These are phyloP conservation scores for Brassica nigra DNA, from an alignment of 345 rosid species.

Conservation along the genomic window DNA sequence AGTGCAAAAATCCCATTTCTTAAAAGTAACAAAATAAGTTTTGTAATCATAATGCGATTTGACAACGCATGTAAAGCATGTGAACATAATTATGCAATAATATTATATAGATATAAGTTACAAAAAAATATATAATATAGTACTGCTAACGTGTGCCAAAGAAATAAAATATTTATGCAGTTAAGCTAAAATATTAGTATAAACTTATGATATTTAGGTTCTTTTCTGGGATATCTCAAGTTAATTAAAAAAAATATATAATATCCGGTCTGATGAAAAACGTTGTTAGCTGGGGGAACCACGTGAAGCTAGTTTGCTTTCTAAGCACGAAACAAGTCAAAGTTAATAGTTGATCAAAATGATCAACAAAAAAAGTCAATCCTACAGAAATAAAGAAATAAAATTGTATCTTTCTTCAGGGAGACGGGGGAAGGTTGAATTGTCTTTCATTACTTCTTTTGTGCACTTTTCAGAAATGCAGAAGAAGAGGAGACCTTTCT, in stretches of 20 bases:
- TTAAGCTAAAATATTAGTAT: not conserved
- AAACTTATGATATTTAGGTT: not conserved
- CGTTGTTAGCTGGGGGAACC: not conserved
- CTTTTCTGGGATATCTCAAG: too few species aligned
- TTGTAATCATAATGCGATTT: not conserved
- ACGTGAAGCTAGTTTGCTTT: slow-evolving; percentile 9
- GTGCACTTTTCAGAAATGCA: not conserved
- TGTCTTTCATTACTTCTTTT: slow-evolving; percentile 7
- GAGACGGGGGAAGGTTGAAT: not conserved
- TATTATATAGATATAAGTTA: too few species aligned
- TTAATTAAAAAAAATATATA: not conserved
- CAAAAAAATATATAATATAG: too few species aligned
- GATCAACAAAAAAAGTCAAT: slow-evolving; percentile 17
- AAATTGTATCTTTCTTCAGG: not conserved
- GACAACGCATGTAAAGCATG: slow-evolving; percentile 11
- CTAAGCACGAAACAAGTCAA: slow-evolving; percentile 25
- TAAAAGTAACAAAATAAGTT: not conserved
- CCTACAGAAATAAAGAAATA: not conserved
- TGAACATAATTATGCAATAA: not conserved
- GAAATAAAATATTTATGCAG: not conserved
- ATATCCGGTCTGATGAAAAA: not conserved
- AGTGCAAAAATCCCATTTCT: slow-evolving; percentile 5
- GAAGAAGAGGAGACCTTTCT: too few species aligned
- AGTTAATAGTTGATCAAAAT: not conserved
- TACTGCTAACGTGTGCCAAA: not conserved